Base-by-base conservation (phyloP, 768 basidiomycete genomes). In the Hemileccinum rubropunctum region DNA sequence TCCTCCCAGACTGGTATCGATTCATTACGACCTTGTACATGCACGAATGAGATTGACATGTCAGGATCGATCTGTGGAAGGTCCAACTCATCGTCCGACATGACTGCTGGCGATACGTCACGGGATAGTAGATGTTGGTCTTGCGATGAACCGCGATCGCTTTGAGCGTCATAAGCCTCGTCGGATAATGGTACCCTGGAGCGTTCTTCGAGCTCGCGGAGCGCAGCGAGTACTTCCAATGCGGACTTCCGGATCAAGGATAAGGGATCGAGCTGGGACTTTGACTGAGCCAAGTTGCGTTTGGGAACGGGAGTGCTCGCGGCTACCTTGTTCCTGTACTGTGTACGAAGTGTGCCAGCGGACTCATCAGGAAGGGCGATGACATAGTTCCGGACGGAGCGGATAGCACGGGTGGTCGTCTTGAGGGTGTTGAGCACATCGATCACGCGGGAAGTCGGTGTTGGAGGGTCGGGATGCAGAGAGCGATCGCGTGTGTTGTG, bases 1-100 rank as follows among this genome's bases (percentile, higher is more conserved):
- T 89, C 86, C 53, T 88, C 86, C 91, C 91, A 92, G 1, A 93
- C 88, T 0, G 87, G 86, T 8, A 93, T 76, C 15, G 75, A 76
- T 57, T 82, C 80, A 34, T 73, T 69, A 26, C 79, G 74, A 6
- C 88, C 88, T 50, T 84, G 79, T 13, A 88, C 84, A 50, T 79
- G 83, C 21, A 90, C 75, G 61, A 86, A 86, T 1, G 84, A 81
- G 50, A 88, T 76, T 5, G 83, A 80, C 47, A 77, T 70, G 52
- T 86, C 86, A 20, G 74, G 73, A 46, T 85, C 84, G n/a, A 72
- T 43, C 9, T 63, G 66, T 18, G 63, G 67, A 6, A 58, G 62
- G 40, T 64, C 63, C 42, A 56, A 42, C 30, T 60, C 61, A 27
- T 67, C 71, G 32, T 77, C 75, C 1, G 76, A 77, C n/a, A 67